These are phyloP conservation scores for Myriosclerotinia duriaeana DNA, from an alignment of 2,329 filamentous ascomycete species.

Conservation along the genomic window DNA sequence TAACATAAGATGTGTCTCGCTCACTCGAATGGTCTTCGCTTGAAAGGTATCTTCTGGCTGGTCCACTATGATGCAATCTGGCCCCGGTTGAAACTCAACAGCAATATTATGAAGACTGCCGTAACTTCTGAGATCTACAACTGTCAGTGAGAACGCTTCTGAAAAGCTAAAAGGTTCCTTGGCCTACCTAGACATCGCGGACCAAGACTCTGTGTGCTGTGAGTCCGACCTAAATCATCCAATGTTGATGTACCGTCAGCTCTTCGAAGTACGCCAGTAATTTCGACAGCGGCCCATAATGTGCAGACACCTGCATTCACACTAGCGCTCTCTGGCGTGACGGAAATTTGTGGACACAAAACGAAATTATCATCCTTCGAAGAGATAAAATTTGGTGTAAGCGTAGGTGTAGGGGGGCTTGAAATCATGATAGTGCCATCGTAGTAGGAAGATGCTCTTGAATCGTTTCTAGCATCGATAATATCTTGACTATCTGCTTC, in stretches of 20 bases:
- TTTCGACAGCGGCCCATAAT: slow-evolving; percentile 43
- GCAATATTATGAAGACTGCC: slow-evolving; percentile 38
- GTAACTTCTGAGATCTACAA: slow-evolving; percentile 29
- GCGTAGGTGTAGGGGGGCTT: slow-evolving; percentile 9
- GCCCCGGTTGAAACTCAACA: slow-evolving; percentile 35
- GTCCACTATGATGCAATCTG: slow-evolving; percentile 34
- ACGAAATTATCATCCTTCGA: slow-evolving; percentile 25
- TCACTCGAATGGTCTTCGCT: slow-evolving; percentile 30
- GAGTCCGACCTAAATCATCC: slow-evolving; percentile 6
- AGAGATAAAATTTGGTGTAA: neutral
- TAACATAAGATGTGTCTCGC: slow-evolving; percentile 38
- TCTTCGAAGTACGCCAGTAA: slow-evolving; percentile 38
- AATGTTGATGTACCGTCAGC: slow-evolving; percentile 28
- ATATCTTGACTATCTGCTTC: slow-evolving; percentile 30
- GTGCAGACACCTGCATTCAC: slow-evolving; percentile 38
- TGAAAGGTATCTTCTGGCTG: slow-evolving; percentile 37
- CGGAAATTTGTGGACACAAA: slow-evolving; percentile 37
- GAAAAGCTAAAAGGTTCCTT: neutral
- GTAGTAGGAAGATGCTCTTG: slow-evolving; percentile 27
- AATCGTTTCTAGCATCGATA: slow-evolving; percentile 29
- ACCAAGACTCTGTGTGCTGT: slow-evolving; percentile 15
- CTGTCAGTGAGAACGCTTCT: neutral
- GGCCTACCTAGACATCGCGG: slow-evolving; percentile 16
- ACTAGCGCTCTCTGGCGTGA: slow-evolving; percentile 39
- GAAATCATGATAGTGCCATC: slow-evolving; percentile 18